A percentile compares a stretch with the other conserved stretches of the same genome.
These are phyloP conservation scores for Globisporangium alternatum DNA, from an alignment of 352 stramenopile genomes.

Conservation along the genomic window DNA sequence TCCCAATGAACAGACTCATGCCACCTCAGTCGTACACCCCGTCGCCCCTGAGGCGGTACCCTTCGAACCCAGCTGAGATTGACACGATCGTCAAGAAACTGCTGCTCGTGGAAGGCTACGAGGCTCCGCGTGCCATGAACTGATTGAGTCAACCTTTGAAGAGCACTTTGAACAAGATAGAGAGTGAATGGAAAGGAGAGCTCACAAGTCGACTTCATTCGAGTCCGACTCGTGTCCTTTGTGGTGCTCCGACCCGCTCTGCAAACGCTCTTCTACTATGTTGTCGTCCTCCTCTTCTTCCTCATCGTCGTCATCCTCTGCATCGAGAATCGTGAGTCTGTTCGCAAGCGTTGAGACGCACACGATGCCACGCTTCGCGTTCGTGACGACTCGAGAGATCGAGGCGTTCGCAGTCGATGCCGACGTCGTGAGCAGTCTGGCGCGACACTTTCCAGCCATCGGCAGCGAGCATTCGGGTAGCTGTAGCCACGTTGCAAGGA, in stretches of 20 bases:
- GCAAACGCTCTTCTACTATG: constrained; percentile 3
- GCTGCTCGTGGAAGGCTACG: constrained; percentile 49
- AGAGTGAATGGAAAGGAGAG: neutral
- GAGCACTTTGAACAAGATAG: neutral
- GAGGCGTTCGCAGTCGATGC: constrained; percentile 5
- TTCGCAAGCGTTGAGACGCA: constrained; percentile 33
- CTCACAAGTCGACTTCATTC: constrained; percentile 31
- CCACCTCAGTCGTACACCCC: neutral
- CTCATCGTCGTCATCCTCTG: constrained; percentile 50
- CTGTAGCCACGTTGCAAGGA: neutral
- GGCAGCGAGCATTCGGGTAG: neutral
- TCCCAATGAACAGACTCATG: constrained; percentile 3
- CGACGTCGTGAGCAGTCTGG: constrained; percentile 22
- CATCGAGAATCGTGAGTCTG: constrained; percentile 53
- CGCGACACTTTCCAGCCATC: constrained; percentile 7
- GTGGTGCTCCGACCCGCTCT: neutral
- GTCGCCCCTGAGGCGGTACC: constrained; percentile 24
- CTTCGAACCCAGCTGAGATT: constrained; percentile 36
- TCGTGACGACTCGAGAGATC: constrained; percentile 31
- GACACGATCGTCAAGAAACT: constrained; percentile 50
- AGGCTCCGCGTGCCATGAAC: constrained; percentile 16
- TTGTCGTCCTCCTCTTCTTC: constrained; percentile 23
- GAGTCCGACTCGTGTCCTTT: constrained; percentile 20
- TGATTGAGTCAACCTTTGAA: neutral
- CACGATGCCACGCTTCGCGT: constrained; percentile 52